Conservation (phyloP, 331 rosid genomes). For the Telfairia occidentalis region DNA sequence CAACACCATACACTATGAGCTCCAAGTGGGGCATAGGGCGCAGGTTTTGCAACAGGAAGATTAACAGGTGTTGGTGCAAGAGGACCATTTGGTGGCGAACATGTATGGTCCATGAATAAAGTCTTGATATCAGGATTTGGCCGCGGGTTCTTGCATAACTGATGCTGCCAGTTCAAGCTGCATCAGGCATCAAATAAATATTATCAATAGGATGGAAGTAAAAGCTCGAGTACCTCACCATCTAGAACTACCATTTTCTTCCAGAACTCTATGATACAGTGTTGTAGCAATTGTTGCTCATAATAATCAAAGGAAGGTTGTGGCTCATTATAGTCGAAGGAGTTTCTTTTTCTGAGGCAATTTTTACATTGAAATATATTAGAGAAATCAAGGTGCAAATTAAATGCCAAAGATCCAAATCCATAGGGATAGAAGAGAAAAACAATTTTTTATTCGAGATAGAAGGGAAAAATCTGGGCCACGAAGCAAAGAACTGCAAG, state of each 20-base stretch:
- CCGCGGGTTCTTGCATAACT: constrained; percentile 68
- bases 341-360: not conserved
- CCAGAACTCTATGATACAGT: not conserved
- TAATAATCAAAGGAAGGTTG: not conserved
- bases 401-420: not conserved
- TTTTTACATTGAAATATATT: not conserved
- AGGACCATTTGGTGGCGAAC: constrained; percentile 62
- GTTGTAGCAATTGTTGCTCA: not conserved
- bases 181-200: constrained; percentile 9
- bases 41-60: constrained; percentile 76
- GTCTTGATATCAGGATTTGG: constrained; percentile 73
- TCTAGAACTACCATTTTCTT: not conserved
- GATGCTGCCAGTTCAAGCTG: constrained; percentile 97
- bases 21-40: constrained; percentile 58
- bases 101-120: constrained; percentile 65
- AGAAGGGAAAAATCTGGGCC: not conserved
- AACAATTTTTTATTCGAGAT: not conserved
- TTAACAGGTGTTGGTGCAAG: constrained; percentile 56
- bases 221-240: not conserved
- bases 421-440: not conserved
- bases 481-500: not conserved
- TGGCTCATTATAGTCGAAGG: not conserved
- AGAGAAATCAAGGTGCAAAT: not conserved
- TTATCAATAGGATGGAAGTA: not conserved
- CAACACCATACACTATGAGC: constrained; percentile 59